Base-by-base conservation (phyloP, 257 asterid genomes). In the Phtheirospermum japonicum region DNA sequence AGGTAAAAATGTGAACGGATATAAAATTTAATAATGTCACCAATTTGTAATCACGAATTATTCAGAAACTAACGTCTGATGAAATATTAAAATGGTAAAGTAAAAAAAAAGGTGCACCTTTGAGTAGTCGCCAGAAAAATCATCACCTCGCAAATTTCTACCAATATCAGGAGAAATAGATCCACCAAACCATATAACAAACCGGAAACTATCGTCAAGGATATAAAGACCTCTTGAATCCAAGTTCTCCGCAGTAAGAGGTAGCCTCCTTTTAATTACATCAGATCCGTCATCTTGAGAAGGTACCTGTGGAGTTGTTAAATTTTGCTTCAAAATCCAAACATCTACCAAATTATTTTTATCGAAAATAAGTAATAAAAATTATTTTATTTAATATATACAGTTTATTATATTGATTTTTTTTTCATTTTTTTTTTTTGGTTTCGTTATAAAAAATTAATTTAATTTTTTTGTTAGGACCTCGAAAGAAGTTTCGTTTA, bases 171-270 rank as follows among this genome's bases (percentile, higher is more conserved):
- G 90, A 61, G 95, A 85, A 77, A 80, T 69, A 67, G 82, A 75
- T 71, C 88, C 68, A 37, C 97, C 97, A 58, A 87, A 85, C 97
- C 97, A 90, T 71, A 90, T 58, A 61, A 90, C 81, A 76, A 90
- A 83, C 69, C 82, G 83, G 61, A 90, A 85, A 64, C 97, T 95
- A 77, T 90, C 88, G 70, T 90, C 90, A 71, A 73, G 80, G 64
- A 90, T 73, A 76, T 90, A 90, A 67, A 90, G 84, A 59, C 90
- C 95, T 65, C 88, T 75, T 57, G 88, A 61, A 71, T 90, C 97
- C 71, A 90, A 77, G 89, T 88, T 85, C 78, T 77, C 89, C 36
- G 75, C 75, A 61, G 88, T 71, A 66, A 90, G 95, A 17, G 95
- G 83, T 57, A 83, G 73, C 80, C 82, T 80, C 77, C 69, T 80